Conservation (phyloP, 352 stramenopile genomes). For the Nannochloropsis limnetica region DNA sequence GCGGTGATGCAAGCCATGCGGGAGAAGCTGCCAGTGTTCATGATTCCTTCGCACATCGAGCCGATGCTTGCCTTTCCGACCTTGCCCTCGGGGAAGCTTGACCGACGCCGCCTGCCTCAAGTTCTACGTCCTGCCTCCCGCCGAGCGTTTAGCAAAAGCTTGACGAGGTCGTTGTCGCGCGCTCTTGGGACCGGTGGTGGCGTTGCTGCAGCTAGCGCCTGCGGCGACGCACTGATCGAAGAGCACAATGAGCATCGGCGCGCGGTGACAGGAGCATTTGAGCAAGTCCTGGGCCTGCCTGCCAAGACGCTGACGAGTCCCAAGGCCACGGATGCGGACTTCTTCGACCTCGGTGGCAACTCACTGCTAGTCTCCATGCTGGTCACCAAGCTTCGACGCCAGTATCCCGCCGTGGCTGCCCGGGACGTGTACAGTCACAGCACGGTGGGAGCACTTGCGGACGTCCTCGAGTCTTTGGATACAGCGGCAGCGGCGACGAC, state of each 20-base stretch:
- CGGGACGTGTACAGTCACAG: background rate
- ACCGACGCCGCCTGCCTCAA: constrained; percentile 20
- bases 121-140: background rate
- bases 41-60: constrained; percentile 32
- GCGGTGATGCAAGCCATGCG: constrained; percentile 30
- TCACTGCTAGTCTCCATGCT: constrained; percentile 21
- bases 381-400: background rate
- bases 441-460: background rate
- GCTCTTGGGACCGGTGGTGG: background rate
- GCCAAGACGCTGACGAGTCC: background rate
- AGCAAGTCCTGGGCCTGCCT: background rate
- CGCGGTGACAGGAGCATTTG: background rate
- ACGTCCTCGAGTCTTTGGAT: background rate
- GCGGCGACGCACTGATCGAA: background rate
- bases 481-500: background rate
- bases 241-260: background rate
- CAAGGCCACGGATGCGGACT: background rate
- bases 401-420: background rate
- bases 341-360: constrained; percentile 26
- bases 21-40: background rate
- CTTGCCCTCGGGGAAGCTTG: constrained; percentile 23
- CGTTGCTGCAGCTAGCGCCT: background rate
- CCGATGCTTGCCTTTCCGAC: background rate
- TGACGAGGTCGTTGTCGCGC: background rate
- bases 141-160: background rate